Conservation (phyloP, 1,284 basidiomycete species). For the Fomitopsis schrenkii region DNA sequence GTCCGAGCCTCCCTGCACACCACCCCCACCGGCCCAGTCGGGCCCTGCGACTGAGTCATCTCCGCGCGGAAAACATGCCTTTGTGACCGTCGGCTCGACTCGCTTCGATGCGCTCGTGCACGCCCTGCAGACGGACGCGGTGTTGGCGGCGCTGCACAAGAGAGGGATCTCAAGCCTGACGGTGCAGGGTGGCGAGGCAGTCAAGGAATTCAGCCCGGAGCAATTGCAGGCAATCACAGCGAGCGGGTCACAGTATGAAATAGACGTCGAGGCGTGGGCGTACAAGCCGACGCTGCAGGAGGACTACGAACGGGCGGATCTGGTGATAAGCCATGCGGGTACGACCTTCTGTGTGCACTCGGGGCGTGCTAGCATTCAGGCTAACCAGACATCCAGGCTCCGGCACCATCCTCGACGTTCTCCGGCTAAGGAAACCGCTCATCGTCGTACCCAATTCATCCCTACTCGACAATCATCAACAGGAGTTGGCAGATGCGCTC, state of each 20-base stretch:
- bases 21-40: conserved; percentile 6
- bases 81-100: conserved; percentile 92
- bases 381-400: conserved; percentile 56
- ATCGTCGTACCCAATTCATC: conserved; percentile 89
- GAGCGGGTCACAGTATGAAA: conserved; percentile 29
- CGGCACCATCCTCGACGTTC: conserved; percentile 89
- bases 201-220: conserved; percentile 13
- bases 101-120: conserved; percentile 75
- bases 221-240: conserved; percentile 11
- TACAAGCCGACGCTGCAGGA: conserved; percentile 71
- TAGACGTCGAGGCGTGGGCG: conserved; percentile 62
- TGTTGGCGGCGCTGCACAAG: conserved; percentile 48
- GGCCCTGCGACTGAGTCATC: conserved; percentile 9
- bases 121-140: conserved; percentile 51
- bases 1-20: conserved; percentile 10
- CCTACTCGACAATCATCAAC: conserved; percentile 92
- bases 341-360: conserved; percentile 19
- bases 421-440: conserved; percentile 71
- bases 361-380: background rate
- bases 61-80: conserved; percentile 47
- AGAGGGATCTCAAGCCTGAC: conserved; percentile 58
- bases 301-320: conserved; percentile 62
- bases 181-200: conserved; percentile 67
- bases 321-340: conserved; percentile 95
- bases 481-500: conserved; percentile 80